Evolutionary conservation across 2,329 filamentous ascomycete genomes (phyloP).

Genomic region (Aureobasidium vineae): DNA sequence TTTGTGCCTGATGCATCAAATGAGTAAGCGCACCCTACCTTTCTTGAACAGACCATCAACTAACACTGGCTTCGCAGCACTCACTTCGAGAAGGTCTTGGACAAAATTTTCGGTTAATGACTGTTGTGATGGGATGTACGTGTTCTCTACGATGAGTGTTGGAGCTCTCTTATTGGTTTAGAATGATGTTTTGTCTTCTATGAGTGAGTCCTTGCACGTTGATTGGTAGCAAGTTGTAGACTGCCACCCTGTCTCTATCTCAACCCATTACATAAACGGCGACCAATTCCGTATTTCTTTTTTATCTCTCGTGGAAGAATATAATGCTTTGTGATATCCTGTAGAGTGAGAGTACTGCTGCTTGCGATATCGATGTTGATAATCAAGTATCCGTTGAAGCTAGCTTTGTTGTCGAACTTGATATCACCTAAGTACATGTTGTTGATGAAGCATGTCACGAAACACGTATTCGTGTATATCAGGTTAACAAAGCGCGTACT

Average conservation of each 20-base stretch:
- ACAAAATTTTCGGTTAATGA: conserved; percentile 10
- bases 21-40: conserved; percentile 24
- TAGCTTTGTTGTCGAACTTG: too few species aligned
- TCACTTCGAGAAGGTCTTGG: conserved; percentile 12
- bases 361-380: not conserved
- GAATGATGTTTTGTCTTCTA: not conserved
- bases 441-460: not conserved
- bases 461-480: not conserved
- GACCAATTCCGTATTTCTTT: not conserved
- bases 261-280: not conserved
- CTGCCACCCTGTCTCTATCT: not conserved
- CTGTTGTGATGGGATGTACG: not conserved
- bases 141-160: not conserved
- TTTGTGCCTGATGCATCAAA: conserved; percentile 49
- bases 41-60: not conserved
- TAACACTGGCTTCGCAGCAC: not conserved
- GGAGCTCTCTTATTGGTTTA: not conserved
- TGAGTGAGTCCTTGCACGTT: not conserved
- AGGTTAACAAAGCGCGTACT: not conserved
- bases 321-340: not conserved
- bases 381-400: too few species aligned
- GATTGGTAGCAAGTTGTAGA: not conserved
- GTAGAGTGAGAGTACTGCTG: not conserved
- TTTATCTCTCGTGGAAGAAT: not conserved
- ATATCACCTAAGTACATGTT: not conserved